Evolutionary conservation across 106 monocot genomes (phyloP).

Genomic region (Apostasia shenzhenica): DNA sequence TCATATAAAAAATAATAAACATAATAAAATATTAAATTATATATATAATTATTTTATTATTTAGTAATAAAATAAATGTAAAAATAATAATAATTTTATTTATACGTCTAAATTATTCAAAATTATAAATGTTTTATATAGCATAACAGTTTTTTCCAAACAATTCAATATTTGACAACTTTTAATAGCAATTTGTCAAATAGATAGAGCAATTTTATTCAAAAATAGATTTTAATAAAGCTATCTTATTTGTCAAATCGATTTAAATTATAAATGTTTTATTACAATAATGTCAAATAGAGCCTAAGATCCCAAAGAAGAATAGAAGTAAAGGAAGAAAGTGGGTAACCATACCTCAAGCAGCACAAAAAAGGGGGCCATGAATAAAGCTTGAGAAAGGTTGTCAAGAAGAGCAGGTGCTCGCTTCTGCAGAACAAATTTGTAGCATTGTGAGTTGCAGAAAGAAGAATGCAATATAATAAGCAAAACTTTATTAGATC

Average conservation of each 20-base stretch:
- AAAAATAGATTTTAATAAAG: not conserved
- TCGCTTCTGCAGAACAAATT: conserved; percentile 29
- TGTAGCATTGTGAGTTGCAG: not conserved
- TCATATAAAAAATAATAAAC: too few species aligned
- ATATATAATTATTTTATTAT: too few species aligned
- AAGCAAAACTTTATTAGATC: not conserved
- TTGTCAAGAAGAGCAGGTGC: conserved; percentile 57
- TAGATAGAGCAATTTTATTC: too few species aligned
- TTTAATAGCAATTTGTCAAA: not conserved
- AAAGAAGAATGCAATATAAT: not conserved
- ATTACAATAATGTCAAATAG: too few species aligned
- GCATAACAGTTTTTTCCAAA: too few species aligned
- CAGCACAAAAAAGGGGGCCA: conserved; percentile 67
- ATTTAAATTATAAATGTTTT: too few species aligned
- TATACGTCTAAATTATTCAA: too few species aligned
- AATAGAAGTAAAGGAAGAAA: not conserved
- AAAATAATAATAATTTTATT: too few species aligned
- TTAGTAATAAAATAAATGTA: too few species aligned
- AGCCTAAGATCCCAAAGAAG: too few species aligned
- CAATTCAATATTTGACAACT: not conserved
- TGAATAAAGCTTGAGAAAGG: conserved; percentile 42
- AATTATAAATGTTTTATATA: too few species aligned
- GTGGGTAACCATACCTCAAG: conserved; percentile 37
- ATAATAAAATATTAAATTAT: too few species aligned
- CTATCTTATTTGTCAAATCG: not conserved